Base-by-base conservation (phyloP, 441 rosid species). In the Kokia cookei region DNA sequence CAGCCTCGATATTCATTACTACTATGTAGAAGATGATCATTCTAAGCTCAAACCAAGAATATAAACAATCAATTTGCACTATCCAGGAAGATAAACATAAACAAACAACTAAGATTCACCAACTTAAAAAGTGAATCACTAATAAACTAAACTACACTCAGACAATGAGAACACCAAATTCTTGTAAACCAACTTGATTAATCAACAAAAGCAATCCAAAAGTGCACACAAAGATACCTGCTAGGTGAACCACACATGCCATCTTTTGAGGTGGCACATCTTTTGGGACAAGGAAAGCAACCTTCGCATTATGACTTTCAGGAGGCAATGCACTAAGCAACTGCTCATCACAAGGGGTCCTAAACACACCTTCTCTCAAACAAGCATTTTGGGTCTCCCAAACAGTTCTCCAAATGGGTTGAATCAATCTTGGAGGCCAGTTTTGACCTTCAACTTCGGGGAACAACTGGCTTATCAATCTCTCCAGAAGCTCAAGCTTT, bases 211-310 rank as follows among this genome's bases (percentile, higher is more conserved):
- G 40, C 37, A 76, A 53, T 15, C 24, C 9, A 51, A 70, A 54
- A 62, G 0, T 24, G 61, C 54, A 19, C 50, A 64, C 53, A 24
- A 48, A 42, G 50, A 57, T 89, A 91, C 99, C 99, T 75, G 98
- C 99, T 81, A 95, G 98, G 80, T 95, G 99, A 88, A 95, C 92
- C 35, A 95, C 99, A 77, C 99, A 95, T 5, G 98, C 94, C 97
- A 89, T 88, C 79, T 83, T 95, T 69, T 90, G 94, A 35, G 66
- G 93, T 5, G 92, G 88, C 60, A 91, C 87, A 32, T 45, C 76
- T 73, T 91, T 95, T 0, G 97, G 99, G 10, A 86, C 81, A 54
- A 95, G 97, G 86, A 93, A 95, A 73, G 97, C 92, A 69, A 95
- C 98, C 75, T 97, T 86, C 0, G 95, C 95, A 35, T 76, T 93